phyloP scores from a whole-genome alignment of 2,329 filamentous ascomycete genomes.

The Ophiocordyceps camponoti-floridani region DNA sequence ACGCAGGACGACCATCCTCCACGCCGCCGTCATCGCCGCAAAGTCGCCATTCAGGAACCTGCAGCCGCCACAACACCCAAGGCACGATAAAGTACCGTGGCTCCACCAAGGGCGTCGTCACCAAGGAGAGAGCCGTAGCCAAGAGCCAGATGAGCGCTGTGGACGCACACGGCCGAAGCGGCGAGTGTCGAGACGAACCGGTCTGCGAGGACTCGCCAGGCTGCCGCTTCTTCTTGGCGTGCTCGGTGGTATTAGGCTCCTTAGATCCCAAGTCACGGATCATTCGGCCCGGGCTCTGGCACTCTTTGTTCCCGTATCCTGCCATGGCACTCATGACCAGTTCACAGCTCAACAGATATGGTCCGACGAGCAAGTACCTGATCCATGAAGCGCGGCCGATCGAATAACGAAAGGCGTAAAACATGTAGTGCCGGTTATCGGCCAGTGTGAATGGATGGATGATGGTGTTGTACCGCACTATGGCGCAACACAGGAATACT shows the following conservation, averaged over 20 bases:
- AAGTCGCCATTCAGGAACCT: constrained; percentile 40
- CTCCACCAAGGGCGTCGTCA: constrained; percentile 85
- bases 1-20: not conserved
- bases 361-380: constrained; percentile 47
- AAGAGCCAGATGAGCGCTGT: constrained; percentile 41
- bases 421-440: constrained; percentile 93
- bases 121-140: constrained; percentile 57
- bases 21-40: constrained; percentile 4
- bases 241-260: not conserved
- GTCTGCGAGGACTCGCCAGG: constrained; percentile 3
- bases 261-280: not conserved
- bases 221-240: too few species aligned
- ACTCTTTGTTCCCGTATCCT: constrained; percentile 13
- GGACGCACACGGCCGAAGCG: constrained; percentile 23
- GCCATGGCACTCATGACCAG: constrained; percentile 46
- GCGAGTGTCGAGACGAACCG: constrained; percentile 10
- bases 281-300: not conserved
- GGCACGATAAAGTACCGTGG: constrained; percentile 92
- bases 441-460: constrained; percentile 91
- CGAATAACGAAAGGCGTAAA: constrained; percentile 81
- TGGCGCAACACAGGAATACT: constrained; percentile 17
- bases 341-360: constrained; percentile 58
- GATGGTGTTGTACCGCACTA: constrained; percentile 73
- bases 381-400: constrained; percentile 47
- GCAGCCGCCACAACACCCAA: constrained; percentile 81